Evolutionary conservation across 257 asterid species (phyloP), one percentile per base, ranked within the genome.

Genomic region (Anisodus tanguticus): DNA sequence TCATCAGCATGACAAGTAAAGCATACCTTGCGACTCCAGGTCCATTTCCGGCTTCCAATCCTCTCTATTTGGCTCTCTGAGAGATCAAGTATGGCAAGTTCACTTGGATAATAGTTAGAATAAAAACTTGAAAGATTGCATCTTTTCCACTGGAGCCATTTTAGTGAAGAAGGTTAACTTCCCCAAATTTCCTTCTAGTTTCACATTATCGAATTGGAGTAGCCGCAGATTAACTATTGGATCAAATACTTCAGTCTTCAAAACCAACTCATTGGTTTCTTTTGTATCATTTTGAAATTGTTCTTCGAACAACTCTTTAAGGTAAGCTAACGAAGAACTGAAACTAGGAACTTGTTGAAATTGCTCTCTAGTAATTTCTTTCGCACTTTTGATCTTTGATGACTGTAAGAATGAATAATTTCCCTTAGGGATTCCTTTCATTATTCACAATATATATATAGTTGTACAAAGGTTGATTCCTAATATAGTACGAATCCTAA

Each of bases 51-150:
- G 22, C 82, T 83, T 87, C 88, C 84, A 53, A 87, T 22, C 39
- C 76, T 85, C 83, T 45, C 86, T 59, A 87, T 83, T 70, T 83
- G 82, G 80, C 90, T 87, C 39, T 79, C 68, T 59, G 90, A 87
- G 85, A 87, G 85, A 71, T 87, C 90, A 82, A 87, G 86, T 12
- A 87, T 86, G 72, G 85, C 76, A 60, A 87, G 86, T 83, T 87
- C 88, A 63, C 70, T 67, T 22, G n/a, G 86, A 55, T 60, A 84
- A 80, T 80, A 83, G 37, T 88, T 66, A 60, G 81, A 83, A 70
- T 86, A 84, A 39, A 71, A 85, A 43, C 54, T 55, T 55, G 70
- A 51, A 80, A 88, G 80, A n/a, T 69, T 60, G 80, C 90, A 88
- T 12, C 85, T 63, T 81, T 54, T 83, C 90, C 86, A 85, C 54